Base-by-base conservation (phyloP, 2,329 filamentous ascomycete species). In the Epichloe sibirici region DNA sequence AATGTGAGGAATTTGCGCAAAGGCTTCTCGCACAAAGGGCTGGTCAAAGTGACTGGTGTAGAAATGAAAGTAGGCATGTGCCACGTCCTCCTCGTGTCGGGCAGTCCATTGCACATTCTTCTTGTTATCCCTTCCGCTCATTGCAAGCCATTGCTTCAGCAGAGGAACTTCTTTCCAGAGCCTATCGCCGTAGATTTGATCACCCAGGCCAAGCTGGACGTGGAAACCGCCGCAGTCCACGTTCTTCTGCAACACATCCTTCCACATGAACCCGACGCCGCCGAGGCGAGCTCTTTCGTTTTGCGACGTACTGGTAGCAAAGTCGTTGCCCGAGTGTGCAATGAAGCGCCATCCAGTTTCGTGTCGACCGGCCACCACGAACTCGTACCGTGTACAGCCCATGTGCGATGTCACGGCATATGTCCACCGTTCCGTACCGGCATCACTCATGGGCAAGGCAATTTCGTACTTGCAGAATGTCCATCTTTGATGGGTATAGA, bases 31-130 rank as follows among this genome's bases (percentile, higher is more conserved):
- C 58, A 98, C 69, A 67, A 94, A 91, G 6, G 91, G 90, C 69
- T 98, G 93, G 65, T 98, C 93, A 65, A 98, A 97, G 67, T 97
- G 91, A 60, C 90, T 95, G 1, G 90, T 95, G 66, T 98, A 98
- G 68, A 95, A 98, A 68, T 98, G 93, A 69, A 98, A 98, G 71
- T 95, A 98, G 7, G 93, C 90, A 69, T 97, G 90, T 2, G 86
- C 84, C 17, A 95, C 89, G 63, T 98, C 93, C 63, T 98, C 91
- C 64, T 98, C 90, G 61, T 97, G 88, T 48, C 89, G 85, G 3
- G 91, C 89, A 7, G 90, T 95, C 93, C 93, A 98, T 44, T 84
- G 78, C 0, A 89, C 85, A 59, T 84, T 94, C 72, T 90, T 95
- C 54, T 94, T 79, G 60, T 90, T 93, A 52, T 97, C 93, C 59